A percentile compares a stretch with the other conserved stretches of the same genome.
Conservation (phyloP, 306 rosid species). For the Neltuma alba region DNA sequence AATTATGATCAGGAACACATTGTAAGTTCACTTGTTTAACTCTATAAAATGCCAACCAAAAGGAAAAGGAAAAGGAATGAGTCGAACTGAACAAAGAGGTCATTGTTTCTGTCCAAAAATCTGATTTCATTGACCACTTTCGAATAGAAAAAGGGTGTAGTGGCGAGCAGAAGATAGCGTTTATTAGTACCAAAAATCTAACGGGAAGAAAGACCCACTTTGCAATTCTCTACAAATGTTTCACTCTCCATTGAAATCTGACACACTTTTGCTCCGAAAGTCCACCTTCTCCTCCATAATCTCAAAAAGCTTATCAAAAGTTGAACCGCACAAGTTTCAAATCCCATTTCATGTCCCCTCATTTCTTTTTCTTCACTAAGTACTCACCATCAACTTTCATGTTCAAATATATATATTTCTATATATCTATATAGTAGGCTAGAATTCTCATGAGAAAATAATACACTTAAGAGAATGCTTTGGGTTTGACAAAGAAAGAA, state of each 20-base stretch:
- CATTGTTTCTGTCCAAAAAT: not conserved
- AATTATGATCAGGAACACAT: no score
- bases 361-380: not conserved
- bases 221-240: slow-evolving; percentile 10
- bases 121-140: slow-evolving; percentile 13
- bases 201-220: slow-evolving; percentile 29
- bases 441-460: not conserved
- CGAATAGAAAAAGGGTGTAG: not conserved
- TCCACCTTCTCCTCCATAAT: slow-evolving; percentile 45
- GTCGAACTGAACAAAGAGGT: not conserved
- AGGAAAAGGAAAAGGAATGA: not conserved
- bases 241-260: slow-evolving; percentile 36
- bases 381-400: slow-evolving; percentile 44
- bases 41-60: not conserved
- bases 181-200: slow-evolving; percentile 19
- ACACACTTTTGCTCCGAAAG: slow-evolving; percentile 42
- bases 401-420: not conserved
- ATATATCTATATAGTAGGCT: no score
- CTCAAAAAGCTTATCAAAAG: slow-evolving; percentile 35
- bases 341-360: slow-evolving; percentile 42
- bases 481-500: slow-evolving; percentile 32
- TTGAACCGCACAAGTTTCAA: slow-evolving; percentile 61
- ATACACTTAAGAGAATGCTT: not conserved
- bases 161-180: slow-evolving; percentile 58
- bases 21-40: not conserved